phyloP scores from a whole-genome alignment of 2,329 filamentous ascomycete species.

The Fusarium aywerte region DNA sequence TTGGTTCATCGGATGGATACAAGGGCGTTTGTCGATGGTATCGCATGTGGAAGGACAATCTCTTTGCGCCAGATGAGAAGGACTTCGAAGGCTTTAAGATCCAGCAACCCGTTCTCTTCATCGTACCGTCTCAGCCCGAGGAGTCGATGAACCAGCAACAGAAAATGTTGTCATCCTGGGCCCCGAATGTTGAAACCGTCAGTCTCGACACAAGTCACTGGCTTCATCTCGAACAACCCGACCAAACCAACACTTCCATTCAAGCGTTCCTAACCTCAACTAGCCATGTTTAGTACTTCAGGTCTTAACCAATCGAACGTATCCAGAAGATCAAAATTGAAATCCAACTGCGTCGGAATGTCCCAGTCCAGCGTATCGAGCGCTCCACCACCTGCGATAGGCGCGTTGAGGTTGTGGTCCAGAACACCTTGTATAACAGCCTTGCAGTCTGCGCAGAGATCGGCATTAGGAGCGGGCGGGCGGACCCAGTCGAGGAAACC shows the following conservation, averaged over 20 bases:
- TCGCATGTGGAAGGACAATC: conserved; percentile 48
- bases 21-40: conserved; percentile 49
- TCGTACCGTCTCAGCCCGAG: conserved; percentile 34
- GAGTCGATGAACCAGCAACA: conserved; percentile 38
- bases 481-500: conserved; percentile 64
- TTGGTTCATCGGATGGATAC: conserved; percentile 42
- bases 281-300: conserved; percentile 11
- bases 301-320: conserved; percentile 60
- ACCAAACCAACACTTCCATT: conserved; percentile 42
- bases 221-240: conserved; percentile 47
- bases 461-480: conserved; percentile 59
- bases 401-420: conserved; percentile 59
- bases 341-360: conserved; percentile 47
- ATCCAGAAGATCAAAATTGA: conserved; percentile 61
- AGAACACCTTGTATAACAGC: conserved; percentile 62
- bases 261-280: conserved; percentile 31
- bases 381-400: conserved; percentile 38
- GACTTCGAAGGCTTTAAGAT: conserved; percentile 32
- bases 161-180: conserved; percentile 46
- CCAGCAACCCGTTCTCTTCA: conserved; percentile 39
- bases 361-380: conserved; percentile 52
- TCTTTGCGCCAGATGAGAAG: conserved; percentile 43
- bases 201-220: conserved; percentile 51
- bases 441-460: conserved; percentile 59
- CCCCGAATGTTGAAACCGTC: conserved; percentile 52